Base-by-base conservation (phyloP, 2,329 filamentous ascomycete species). In the Simplicillium sp. region DNA sequence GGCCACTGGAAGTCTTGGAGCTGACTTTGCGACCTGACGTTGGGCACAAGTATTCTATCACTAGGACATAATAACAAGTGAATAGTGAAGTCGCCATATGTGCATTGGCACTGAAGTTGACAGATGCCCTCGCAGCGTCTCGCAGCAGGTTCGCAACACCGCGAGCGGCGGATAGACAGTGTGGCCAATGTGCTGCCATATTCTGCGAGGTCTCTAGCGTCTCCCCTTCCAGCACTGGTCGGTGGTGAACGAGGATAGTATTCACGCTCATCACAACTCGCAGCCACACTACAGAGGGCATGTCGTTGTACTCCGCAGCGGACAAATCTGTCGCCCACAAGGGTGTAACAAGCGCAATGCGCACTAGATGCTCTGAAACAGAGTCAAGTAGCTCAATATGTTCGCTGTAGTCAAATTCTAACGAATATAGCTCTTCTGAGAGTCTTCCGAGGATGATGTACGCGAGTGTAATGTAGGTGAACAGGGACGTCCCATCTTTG, bases 331-430 rank as follows among this genome's bases (percentile, higher is more conserved):
- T 50, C 8, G 45, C 49, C 3, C 42, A 52, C 11, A 42, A 42
- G 9, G 52, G 52, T 8, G 54, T 41, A 17, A 53, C 50, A 12
- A 53, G 45, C 2, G 50, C 48, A 2, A 54, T 46, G 7, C 44
- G 39, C 7, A 47, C 17, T 0, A 54, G 46, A 3, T 41, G 38
- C 1, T 44, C 44, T 11, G 44, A 40, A 3, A 54, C 41, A 1
- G n/a, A 13, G 16, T 52, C 48, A n/a, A 49, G 15, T 14, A 36
- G 37, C 7, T 40, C 13, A 4, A 36, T 37, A 8, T 43, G 40
- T 8, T 43, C 39, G 11, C 46, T 39, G 20, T 38, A 37, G 9
- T 48, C 46, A 11, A 38, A 38, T 2, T 51, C 46, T 2, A 40
- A 14, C 11, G 35, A 34, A 25, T 51, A 49, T 2, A 52, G 42